A percentile compares a stretch with the other conserved stretches of the same genome.
Conservation (phyloP, 306 rosid species). For the peach (Prunus persica) region Prunus_persica_NCBIv2 NC_034009.1:12054001-12054500, state of each 20-base stretch:
- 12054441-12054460: slow-evolving; percentile 62
- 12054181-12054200: slow-evolving; percentile 82
- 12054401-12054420: slow-evolving; percentile 33
- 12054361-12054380: not conserved
- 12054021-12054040: not conserved
- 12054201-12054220: slow-evolving; percentile 90
- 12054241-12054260: slow-evolving; percentile 87
- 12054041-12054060: not conserved
- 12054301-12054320: slow-evolving; percentile 31
- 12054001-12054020: not conserved
- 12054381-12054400: slow-evolving; percentile 42
- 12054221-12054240: slow-evolving; percentile 63
- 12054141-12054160: not conserved
- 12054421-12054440: slow-evolving; percentile 80
- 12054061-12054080: slow-evolving; percentile 46
- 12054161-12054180: slow-evolving; percentile 63
- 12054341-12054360: not conserved
- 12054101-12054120: slow-evolving; percentile 13
- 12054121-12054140: not conserved
- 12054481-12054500: not conserved
- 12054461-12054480: not conserved
- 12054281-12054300: slow-evolving; percentile 57
- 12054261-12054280: slow-evolving; percentile 90
- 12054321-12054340: slow-evolving; percentile 13
- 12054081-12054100: slow-evolving; percentile 78